phyloP scores from a whole-genome alignment of 1,139 yeast genomes.

The Blastobotrys apis region DNA sequence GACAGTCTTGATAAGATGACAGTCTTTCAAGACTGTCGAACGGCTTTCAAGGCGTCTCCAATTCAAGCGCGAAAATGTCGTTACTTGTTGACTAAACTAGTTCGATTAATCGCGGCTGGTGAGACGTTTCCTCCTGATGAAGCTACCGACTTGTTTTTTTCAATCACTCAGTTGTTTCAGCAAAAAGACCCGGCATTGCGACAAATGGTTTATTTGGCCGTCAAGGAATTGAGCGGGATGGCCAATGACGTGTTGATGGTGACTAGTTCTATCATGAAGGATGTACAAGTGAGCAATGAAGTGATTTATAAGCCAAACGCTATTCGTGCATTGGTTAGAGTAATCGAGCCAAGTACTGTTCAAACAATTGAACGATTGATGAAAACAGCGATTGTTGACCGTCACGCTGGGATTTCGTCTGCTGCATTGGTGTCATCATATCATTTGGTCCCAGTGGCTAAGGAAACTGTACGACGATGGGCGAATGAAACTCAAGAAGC shows the following conservation, averaged over 20 bases:
- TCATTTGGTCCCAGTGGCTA: conserved; percentile 83
- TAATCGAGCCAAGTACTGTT: conserved; percentile 87
- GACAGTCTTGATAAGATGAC: conserved; percentile 93
- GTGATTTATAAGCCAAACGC: conserved; percentile 89
- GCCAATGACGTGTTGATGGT: conserved; percentile 96
- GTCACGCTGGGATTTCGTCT: conserved; percentile 79
- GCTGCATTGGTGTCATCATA: conserved; percentile 92
- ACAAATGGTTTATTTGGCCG: conserved; percentile 89
- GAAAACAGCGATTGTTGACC: conserved; percentile 90
- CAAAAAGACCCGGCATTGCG: conserved; percentile 87
- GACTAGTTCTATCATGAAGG: conserved; percentile 96
- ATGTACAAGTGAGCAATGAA: conserved; percentile 80
- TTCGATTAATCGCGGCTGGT: conserved; percentile 71
- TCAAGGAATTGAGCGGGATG: conserved; percentile 78
- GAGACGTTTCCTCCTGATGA: conserved; percentile 85
- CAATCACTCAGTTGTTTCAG: conserved; percentile 90
- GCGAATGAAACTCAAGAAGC: conserved; percentile 92
- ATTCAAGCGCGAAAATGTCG: conserved; percentile 87
- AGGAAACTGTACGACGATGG: conserved; percentile 89
- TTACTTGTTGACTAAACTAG: conserved; percentile 60
- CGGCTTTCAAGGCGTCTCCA: conserved; percentile 89
- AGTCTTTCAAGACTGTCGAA: conserved; percentile 91
- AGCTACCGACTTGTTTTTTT: conserved; percentile 88
- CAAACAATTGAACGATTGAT: conserved; percentile 91
- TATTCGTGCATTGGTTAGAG: conserved; percentile 83